A percentile compares a stretch with the other conserved stretches of the same genome.
These are phyloP conservation scores for Herpetospermum pedunculosum DNA, from an alignment of 306 rosid genomes.

Conservation along the genomic window DNA sequence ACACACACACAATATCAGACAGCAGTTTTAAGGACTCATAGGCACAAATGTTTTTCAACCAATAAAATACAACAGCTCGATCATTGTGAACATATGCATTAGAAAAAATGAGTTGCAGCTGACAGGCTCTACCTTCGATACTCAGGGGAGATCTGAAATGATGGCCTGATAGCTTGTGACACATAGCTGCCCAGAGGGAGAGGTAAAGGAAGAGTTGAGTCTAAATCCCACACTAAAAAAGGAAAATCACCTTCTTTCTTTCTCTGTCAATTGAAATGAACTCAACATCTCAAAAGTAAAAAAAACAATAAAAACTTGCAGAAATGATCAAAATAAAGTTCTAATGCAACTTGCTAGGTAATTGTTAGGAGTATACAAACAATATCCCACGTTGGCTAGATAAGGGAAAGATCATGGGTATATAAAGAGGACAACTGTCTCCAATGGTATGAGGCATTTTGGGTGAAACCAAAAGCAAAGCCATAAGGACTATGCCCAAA, in stretches of 20 bases:
- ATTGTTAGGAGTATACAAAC: too few species aligned
- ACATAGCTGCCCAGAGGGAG: conserved; percentile 49
- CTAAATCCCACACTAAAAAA: conserved; percentile 65
- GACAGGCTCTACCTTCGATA: conserved; percentile 39
- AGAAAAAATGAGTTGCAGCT: neutral
- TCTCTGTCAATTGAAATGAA: conserved; percentile 33
- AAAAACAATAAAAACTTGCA: neutral
- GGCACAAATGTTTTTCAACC: neutral
- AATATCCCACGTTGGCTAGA: too few species aligned
- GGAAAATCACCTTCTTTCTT: conserved; percentile 31
- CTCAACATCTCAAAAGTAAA: conserved; percentile 10
- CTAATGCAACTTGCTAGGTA: neutral
- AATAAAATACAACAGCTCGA: neutral
- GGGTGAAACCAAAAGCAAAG: too few species aligned
- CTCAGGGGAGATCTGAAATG: conserved; percentile 53
- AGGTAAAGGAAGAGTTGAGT: conserved; percentile 62
- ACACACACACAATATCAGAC: neutral
- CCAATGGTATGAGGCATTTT: too few species aligned
- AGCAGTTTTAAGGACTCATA: neutral
- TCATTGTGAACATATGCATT: neutral
- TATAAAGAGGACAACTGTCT: too few species aligned
- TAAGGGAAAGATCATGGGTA: too few species aligned
- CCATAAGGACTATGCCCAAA: too few species aligned
- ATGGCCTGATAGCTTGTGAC: conserved; percentile 51
- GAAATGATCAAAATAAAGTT: neutral